These are phyloP conservation scores for Parasarocladium wereldwijsianum DNA, from an alignment of 2,329 filamentous ascomycete species.

Conservation along the genomic window DNA sequence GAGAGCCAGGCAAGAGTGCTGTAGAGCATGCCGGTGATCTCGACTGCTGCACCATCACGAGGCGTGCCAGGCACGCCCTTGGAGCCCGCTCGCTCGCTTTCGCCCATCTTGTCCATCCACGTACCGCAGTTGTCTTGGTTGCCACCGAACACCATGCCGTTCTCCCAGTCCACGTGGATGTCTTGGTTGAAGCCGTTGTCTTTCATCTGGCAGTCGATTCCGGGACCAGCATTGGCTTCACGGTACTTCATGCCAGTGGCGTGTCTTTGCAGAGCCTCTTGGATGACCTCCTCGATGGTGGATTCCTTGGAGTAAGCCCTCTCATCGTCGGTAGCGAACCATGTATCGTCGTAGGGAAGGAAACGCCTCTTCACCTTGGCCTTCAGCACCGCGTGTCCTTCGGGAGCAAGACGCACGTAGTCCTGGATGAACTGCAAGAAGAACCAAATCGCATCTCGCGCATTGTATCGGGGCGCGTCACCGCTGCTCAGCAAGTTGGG, in stretches of 20 bases:
- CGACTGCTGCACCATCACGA: conserved; percentile 84
- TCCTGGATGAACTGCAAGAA: conserved; percentile 94
- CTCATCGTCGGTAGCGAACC: conserved; percentile 69
- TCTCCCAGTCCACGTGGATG: conserved; percentile 81
- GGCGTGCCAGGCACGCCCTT: conserved; percentile 95
- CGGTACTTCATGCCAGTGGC: conserved; percentile 82
- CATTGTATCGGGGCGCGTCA: conserved; percentile 81
- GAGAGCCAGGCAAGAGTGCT: conserved; percentile 75
- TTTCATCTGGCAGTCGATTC: conserved; percentile 86
- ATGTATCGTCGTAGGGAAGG: conserved; percentile 88
- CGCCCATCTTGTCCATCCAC: conserved; percentile 99
- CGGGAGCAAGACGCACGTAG: conserved; percentile 67
- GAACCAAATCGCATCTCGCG: conserved; percentile 94
- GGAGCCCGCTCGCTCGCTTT: conserved; percentile 76
- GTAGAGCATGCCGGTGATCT: conserved; percentile 88
- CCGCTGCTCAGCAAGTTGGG: conserved; percentile 85
- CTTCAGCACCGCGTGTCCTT: conserved; percentile 59
- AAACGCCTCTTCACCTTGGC: conserved; percentile 73
- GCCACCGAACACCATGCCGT: conserved; percentile 81
- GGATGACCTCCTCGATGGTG: conserved; percentile 76
- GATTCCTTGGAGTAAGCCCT: conserved; percentile 77
- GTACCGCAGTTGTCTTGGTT: conserved; percentile 93
- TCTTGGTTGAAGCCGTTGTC: conserved; percentile 85
- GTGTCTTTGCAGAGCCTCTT: conserved; percentile 86
- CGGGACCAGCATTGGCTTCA: conserved; percentile 83